Base-by-base conservation (phyloP, 352 stramenopile species). In the Achlya hypogyna region DNA sequence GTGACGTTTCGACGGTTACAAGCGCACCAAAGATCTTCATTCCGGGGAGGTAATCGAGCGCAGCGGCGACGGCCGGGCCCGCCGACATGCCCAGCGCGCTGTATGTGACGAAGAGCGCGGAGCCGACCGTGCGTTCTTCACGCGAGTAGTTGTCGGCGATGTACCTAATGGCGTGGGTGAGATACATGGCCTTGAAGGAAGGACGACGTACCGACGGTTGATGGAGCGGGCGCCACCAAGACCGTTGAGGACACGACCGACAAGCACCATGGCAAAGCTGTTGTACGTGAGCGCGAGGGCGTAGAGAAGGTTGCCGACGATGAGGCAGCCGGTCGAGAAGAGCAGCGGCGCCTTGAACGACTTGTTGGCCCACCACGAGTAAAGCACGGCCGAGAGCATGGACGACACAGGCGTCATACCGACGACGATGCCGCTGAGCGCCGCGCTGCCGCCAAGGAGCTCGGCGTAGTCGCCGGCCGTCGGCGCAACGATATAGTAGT, bases 401-500 rank as follows among this genome's bases (percentile, higher is more conserved):
- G 95, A 97, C n/a, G 96, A 93, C 40, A 97, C 84, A 16, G 96
- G 93, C 20, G 96, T 98, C 92, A 98, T 98, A 62, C 95, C 96
- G 69, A 98, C 96, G 58, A 99, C 98, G 10, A 98, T 82, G 51
- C 92, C 91, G 27, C 86, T 96, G 69, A 97, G 81, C 5, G 93
- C 88, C 4, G 89, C 83, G 59, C 93, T 80, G 0, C 82, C 92
- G 27, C 95, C 95, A 27, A 98, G 74, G 34, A 86, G 82, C 1
- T 81, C 84, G 0, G 93, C 89, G 72, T 98, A 98, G 51, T 96
- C 81, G 54, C 88, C 88, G 68, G 86, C 96, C 22, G 93, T 98
- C 6, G 96, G 96, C 38, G 93, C 92, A 12, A 98, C 93, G 72
- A 99, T 98, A 79, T 98, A 98, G 79, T 98, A 98, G 81, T 99